Percentiles rank a stretch among this genome's conserved stretches.
These are phyloP conservation scores for Chernovozyma aurita DNA, from an alignment of 1,139 yeast species.

Conservation along the genomic window DNA sequence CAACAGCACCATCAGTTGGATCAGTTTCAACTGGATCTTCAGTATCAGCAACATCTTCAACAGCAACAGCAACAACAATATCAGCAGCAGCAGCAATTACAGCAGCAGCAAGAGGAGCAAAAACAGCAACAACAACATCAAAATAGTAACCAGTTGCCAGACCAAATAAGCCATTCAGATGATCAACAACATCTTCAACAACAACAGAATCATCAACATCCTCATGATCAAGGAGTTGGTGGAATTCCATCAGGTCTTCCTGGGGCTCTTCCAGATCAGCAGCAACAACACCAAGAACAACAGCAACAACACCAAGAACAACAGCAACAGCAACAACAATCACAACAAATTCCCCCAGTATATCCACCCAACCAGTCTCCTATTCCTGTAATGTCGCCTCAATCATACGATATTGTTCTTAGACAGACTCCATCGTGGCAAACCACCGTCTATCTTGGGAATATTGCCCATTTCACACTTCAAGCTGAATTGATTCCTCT, in stretches of 20 bases:
- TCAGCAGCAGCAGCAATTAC: constrained; percentile 10
- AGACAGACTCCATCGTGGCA: constrained; percentile 81
- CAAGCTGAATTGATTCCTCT: constrained; percentile 74
- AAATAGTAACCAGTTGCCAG: constrained; percentile 2
- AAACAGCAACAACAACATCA: constrained; percentile 10
- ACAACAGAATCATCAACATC: constrained; percentile 9
- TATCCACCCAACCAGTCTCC: constrained; percentile 1
- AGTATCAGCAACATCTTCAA: not conserved
- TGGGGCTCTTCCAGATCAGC: too few relatives aligned
- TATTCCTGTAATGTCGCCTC: constrained; percentile 42
- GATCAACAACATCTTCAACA: constrained; percentile 17
- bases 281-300: constrained; percentile 2
- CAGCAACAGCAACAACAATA: not conserved
- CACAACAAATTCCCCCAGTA: not conserved
- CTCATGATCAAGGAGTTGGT: constrained; percentile 13
- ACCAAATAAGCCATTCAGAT: constrained; percentile 6
- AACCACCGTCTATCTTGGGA: constrained; percentile 87
- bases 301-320: constrained; percentile 8
- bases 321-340: constrained; percentile 9
- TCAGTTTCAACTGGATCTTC: not conserved
- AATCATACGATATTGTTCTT: constrained; percentile 63
- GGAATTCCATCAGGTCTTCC: too few relatives aligned
- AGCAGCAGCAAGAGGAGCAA: not conserved
- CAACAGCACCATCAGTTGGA: not conserved
- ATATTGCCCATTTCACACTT: constrained; percentile 71